phyloP scores from a whole-genome alignment of 2,329 filamentous ascomycete genomes.

The Sclerotinia subarctica region DNA sequence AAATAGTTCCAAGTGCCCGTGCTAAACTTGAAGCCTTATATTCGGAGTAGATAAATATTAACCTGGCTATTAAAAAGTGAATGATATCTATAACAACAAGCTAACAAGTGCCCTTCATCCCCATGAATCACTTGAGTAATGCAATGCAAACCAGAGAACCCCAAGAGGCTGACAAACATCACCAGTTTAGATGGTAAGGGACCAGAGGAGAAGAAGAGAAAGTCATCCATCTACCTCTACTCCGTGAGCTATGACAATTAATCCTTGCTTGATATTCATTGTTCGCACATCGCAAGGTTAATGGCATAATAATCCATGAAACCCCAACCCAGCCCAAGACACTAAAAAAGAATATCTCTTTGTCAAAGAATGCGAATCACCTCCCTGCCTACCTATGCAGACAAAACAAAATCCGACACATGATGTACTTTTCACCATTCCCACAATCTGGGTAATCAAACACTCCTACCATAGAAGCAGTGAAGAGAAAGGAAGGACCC shows the following conservation, averaged over 20 bases:
- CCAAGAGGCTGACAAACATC: neutral
- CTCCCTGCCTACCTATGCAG: too few relatives aligned
- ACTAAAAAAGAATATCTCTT: neutral
- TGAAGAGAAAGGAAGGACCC: neutral
- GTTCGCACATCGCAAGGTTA: neutral
- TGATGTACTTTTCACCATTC: neutral
- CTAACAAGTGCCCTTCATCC: neutral
- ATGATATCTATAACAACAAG: neutral
- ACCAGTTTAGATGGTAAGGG: neutral
- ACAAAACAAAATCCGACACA: neutral
- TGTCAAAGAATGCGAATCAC: constrained; percentile 12
- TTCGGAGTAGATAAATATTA: too few relatives aligned
- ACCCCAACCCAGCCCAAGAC: neutral
- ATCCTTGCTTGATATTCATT: constrained; percentile 5
- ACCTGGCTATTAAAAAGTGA: neutral
- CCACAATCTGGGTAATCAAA: neutral
- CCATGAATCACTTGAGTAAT: constrained; percentile 10
- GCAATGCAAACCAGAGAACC: neutral
- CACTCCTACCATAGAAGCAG: neutral
- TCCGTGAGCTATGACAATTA: neutral
- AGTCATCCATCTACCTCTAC: too few relatives aligned
- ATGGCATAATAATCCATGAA: neutral
- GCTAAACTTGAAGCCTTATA: neutral
- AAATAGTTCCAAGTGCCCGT: neutral
- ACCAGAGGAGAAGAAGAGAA: neutral